Conservation (phyloP, 768 basidiomycete species). For the Gloeostereum incarnatum region DNA sequence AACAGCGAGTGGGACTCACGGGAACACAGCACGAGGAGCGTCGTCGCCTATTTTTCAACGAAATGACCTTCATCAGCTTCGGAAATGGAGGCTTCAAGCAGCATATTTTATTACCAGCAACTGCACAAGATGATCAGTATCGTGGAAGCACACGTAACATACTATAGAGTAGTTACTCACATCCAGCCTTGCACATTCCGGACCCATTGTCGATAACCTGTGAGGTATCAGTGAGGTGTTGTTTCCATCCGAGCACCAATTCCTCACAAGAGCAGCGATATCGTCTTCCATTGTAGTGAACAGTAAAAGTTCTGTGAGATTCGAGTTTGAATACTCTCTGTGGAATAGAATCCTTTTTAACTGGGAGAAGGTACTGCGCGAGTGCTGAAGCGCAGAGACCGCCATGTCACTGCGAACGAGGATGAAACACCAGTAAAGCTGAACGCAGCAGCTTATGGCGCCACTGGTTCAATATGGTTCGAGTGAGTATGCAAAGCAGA, state of each 20-base stretch:
- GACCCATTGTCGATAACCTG: constrained; percentile 46
- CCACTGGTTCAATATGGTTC: too few species aligned
- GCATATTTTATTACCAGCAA: constrained; percentile 44
- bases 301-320: too few species aligned
- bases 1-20: constrained; percentile 44
- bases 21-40: constrained; percentile 88
- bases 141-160: constrained; percentile 8
- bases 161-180: constrained; percentile 40
- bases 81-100: constrained; percentile 2
- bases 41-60: constrained; percentile 80
- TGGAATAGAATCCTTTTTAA: too few species aligned
- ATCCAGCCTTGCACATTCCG: constrained; percentile 96
- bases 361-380: too few species aligned
- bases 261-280: constrained; percentile 49
- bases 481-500: too few species aligned
- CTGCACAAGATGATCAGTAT: constrained; percentile 21
- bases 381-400: too few species aligned
- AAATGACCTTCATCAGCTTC: too few species aligned
- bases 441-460: too few species aligned
- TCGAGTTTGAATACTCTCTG: too few species aligned
- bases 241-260: too few species aligned
- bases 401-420: too few species aligned
- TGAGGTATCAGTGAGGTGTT: neutral
- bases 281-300: constrained; percentile 70
- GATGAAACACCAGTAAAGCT: too few species aligned